phyloP scores from a whole-genome alignment of 352 stramenopile genomes.

The Pythium folliculosum region DNA sequence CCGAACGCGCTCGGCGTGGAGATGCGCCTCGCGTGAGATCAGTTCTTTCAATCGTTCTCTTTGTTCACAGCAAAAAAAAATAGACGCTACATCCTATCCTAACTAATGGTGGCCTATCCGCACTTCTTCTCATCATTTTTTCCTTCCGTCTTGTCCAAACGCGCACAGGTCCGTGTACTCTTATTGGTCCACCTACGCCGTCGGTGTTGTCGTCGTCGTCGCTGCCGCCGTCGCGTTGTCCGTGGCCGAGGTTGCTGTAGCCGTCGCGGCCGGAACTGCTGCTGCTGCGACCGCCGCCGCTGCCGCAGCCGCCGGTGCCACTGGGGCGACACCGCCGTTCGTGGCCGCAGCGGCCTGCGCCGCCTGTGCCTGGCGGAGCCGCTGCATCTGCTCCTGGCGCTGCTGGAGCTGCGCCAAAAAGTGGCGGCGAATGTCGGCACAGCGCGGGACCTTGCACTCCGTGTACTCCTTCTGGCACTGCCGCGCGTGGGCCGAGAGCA shows the following conservation, averaged over 20 bases:
- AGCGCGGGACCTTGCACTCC: constrained; percentile 82
- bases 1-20: constrained; percentile 18
- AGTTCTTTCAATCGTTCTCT: constrained; percentile 2
- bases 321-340: not conserved
- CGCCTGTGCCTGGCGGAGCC: constrained; percentile 40
- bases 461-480: constrained; percentile 81
- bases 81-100: constrained; percentile 23
- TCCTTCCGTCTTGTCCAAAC: not conserved
- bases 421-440: constrained; percentile 82
- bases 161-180: not conserved
- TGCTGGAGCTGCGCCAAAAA: constrained; percentile 82
- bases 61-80: constrained; percentile 11
- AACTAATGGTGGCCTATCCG: constrained; percentile 9
- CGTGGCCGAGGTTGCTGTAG: not conserved
- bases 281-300: not conserved
- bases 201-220: constrained; percentile 15
- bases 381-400: constrained; percentile 60
- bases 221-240: not conserved
- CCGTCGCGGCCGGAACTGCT: not conserved
- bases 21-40: constrained; percentile 3
- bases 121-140: constrained; percentile 1
- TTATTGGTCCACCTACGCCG: not conserved
- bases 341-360: constrained; percentile 22
- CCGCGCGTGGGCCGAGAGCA: constrained; percentile 80
- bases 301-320: constrained; percentile 5